A percentile compares a stretch with the other conserved stretches of the same genome.
These are phyloP conservation scores for Nyctanthes arbortristis DNA, from an alignment of 257 asterid species.

Conservation along the genomic window DNA sequence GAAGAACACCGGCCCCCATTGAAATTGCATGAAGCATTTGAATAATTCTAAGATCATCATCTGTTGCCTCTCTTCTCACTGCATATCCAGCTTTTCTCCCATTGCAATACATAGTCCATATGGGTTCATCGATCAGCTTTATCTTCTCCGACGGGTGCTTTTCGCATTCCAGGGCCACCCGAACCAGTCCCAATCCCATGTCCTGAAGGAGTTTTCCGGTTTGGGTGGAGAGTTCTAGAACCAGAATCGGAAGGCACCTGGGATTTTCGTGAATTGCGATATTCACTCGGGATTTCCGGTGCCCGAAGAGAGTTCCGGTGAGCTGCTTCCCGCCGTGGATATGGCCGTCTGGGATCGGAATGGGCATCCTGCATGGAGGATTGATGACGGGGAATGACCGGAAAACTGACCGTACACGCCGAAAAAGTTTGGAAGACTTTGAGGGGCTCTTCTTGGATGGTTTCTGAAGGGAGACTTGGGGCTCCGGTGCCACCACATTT, in stretches of 20 bases:
- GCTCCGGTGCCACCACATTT: constrained; percentile 51
- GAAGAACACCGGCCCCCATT: constrained; percentile 91
- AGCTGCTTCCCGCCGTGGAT: constrained; percentile 77
- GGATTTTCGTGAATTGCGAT: constrained; percentile 79
- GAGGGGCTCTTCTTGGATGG: constrained; percentile 51
- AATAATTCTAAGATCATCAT: constrained; percentile 73
- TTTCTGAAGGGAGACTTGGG: constrained; percentile 44
- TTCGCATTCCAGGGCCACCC: constrained; percentile 87
- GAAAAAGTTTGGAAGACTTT: constrained; percentile 56
- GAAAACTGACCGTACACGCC: constrained; percentile 66
- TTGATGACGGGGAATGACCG: constrained; percentile 80
- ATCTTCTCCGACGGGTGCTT: constrained; percentile 56
- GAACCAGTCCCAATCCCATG: constrained; percentile 79
- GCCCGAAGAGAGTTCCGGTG: constrained; percentile 85
- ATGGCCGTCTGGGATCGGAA: constrained; percentile 52
- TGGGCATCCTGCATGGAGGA: constrained; percentile 89
- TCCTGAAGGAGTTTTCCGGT: constrained; percentile 87
- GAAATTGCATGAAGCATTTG: constrained; percentile 69
- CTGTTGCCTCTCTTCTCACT: constrained; percentile 70
- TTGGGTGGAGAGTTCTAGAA: constrained; percentile 75
- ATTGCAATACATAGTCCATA: constrained; percentile 84
- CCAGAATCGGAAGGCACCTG: constrained; percentile 60
- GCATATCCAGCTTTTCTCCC: constrained; percentile 82
- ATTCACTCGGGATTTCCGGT: constrained; percentile 66
- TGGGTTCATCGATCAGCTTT: constrained; percentile 74